Evolutionary conservation across 306 rosid species (phyloP), one percentile per base, ranked within the genome.

Genomic region (Rosa lucieae): DNA sequence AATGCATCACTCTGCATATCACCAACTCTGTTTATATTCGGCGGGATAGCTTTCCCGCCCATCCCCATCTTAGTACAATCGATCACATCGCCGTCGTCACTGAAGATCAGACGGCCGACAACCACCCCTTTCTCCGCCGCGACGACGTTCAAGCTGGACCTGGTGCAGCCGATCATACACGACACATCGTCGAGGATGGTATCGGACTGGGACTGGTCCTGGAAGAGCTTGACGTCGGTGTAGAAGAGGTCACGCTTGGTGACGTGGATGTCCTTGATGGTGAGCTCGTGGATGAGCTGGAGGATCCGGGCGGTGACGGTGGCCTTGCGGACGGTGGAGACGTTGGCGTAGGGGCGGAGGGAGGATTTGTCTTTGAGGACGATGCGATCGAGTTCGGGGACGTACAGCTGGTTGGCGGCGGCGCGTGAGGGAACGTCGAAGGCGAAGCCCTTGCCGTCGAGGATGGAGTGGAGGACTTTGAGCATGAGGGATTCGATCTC

Each of bases 21-120:
- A 79, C 93, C 97, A 53, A 94, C 97, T 73, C 97, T 83, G 62
- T 88, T 94, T 52, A 94, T 94, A 80, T 94, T 92, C 0, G 98
- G 98, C 0, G 98, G 98, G 65, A 94, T 92, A 0, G 97, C 97
- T 13, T 94, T 92, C 3, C 97, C 98, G 1, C 98, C 98, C 97
- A 92, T 90, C 0, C 98, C 98, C 98, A 94, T 94, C 75, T 94
- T 94, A 0, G 98, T 92, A 75, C 98, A 94, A 62, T 94, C 98
- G 4, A 94, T 94, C 92, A 92, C 87, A 72, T 94, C 98, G 6
- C 98, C 97, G 67, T 90, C 89, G 81, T 94, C 98, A 37, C 98
- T 94, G 84, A 94, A 94, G 77, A 94, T 87, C 5, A 94, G 83
- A 29, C 98, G 82, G 6, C 98, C 98, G 39, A 92, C 97, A 15